phyloP scores from a whole-genome alignment of 2,329 filamentous ascomycete genomes.

The Calonectria honghensis region DNA sequence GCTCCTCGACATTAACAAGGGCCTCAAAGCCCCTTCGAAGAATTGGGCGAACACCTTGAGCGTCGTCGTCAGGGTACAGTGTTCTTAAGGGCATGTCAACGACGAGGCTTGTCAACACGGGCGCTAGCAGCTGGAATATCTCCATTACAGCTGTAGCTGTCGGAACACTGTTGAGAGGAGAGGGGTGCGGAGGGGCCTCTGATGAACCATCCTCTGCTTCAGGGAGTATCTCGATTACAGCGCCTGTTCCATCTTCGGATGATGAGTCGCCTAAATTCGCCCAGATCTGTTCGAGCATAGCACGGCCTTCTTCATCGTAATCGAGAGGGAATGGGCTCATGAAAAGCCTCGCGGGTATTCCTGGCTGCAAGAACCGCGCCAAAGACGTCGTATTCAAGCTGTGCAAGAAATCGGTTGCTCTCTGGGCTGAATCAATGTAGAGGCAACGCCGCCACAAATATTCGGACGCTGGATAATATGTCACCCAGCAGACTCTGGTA shows the following conservation, averaged over 20 bases:
- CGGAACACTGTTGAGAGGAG: conserved; percentile 30
- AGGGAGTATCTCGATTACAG: neutral
- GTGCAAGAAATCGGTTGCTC: conserved; percentile 9
- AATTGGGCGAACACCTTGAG: neutral
- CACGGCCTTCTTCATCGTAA: conserved; percentile 7
- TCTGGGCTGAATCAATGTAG: conserved; percentile 33
- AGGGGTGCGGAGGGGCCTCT: neutral
- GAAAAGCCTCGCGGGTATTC: neutral
- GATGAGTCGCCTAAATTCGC: neutral
- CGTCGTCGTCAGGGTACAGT: conserved; percentile 27
- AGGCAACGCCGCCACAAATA: conserved; percentile 44
- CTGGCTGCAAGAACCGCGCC: neutral
- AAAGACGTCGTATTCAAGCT: neutral
- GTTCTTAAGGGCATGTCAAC: conserved; percentile 50
- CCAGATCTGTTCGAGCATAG: neutral
- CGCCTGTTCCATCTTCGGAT: neutral
- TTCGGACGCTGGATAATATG: conserved; percentile 16
- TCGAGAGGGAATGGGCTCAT: conserved; percentile 19
- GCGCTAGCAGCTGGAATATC: conserved; percentile 41
- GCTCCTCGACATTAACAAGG: conserved; percentile 50
- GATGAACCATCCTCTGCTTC: neutral
- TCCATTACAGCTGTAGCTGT: conserved; percentile 2
- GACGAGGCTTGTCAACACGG: conserved; percentile 38
- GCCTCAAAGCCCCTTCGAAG: conserved; percentile 47
- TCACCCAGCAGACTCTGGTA: conserved; percentile 38